Base-by-base conservation (phyloP, 345 rosid species). In the Draba incana region DNA sequence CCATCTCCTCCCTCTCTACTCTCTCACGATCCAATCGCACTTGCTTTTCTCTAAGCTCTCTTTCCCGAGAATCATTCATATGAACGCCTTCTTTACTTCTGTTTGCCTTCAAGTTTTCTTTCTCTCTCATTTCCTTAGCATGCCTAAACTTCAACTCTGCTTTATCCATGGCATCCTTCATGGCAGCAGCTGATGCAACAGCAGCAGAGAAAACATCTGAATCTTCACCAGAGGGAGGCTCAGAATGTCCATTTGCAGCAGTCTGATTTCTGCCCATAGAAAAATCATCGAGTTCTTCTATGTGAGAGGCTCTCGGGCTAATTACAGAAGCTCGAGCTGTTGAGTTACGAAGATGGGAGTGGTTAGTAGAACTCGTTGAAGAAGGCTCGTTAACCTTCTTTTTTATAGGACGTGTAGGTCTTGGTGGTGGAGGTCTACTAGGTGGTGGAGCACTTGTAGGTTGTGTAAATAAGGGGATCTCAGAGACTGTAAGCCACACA, bases 151-250 rank as follows among this genome's bases (percentile, higher is more conserved):
- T 94, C 5, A 92, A 96, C 83, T 91, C 92, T 45, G 98, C 99
- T 83, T 84, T 94, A 67, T 91, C 96, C 99, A 94, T 89, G 53
- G 98, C 99, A 68, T 89, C 93, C 80, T 91, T 91, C 93, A 91
- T 91, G 41, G 96, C 98, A 47, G 98, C 99, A 72, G 96, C 92
- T 70, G 98, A 88, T 69, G 91, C 88, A 44, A 86, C 95, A 77
- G 98, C 99, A 62, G 76, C 69, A 58, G 92, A 85, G 56, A 69
- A 80, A 56, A 73, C 66, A 42, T 82, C 96, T 55, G 79, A 52
- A 68, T 85, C 98, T 27, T 84, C 93, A 71, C 74, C 77, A 65
- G 78, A 73, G 65, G 78, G 74, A 67, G 62, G 74, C 2, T 87
- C 84, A 51, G 77, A 72, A 52, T 77, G 67, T 60, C 86, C 89